Evolutionary conservation across 1,284 basidiomycete genomes (phyloP).

Genomic region (Ceratobasidium sp.): DNA sequence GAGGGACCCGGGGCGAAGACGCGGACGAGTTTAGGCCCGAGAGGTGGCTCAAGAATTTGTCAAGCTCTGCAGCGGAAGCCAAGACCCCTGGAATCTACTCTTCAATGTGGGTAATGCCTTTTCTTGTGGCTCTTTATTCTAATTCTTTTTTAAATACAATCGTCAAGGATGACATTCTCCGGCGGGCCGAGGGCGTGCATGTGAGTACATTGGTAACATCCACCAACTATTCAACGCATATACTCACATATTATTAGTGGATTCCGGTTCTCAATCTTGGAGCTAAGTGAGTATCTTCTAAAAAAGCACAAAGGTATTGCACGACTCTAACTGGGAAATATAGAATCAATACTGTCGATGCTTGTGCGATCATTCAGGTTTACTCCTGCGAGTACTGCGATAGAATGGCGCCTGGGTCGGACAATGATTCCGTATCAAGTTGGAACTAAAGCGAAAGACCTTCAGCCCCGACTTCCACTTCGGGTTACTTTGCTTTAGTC

Average conservation of each 20-base stretch:
- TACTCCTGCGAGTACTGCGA: neutral
- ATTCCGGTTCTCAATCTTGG: neutral
- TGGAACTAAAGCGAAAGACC: no score
- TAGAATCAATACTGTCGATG: neutral
- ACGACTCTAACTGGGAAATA: neutral
- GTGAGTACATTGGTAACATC: neutral
- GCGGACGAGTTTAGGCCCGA: constrained; percentile 49
- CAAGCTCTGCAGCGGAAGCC: constrained; percentile 33
- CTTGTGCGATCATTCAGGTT: neutral
- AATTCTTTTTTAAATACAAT: neutral
- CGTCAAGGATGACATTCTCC: neutral
- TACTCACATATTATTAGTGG: neutral
- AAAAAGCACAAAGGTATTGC: neutral
- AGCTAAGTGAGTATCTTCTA: neutral
- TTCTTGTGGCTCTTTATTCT: neutral
- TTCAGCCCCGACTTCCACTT: no score
- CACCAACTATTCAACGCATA: neutral
- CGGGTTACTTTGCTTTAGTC: no score
- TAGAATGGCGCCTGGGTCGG: neutral
- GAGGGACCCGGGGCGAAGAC: constrained; percentile 48
- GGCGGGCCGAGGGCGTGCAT: constrained; percentile 12
- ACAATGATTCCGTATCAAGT: no score
- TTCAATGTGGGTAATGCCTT: constrained; percentile 45
- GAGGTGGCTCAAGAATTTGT: constrained; percentile 47
- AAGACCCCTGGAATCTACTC: constrained; percentile 49